A percentile compares a stretch with the other conserved stretches of the same genome.
Evolutionary conservation across 225 moss, liverwort and hornwort species (phyloP).

Genomic region (Anthoceros angustus): DNA sequence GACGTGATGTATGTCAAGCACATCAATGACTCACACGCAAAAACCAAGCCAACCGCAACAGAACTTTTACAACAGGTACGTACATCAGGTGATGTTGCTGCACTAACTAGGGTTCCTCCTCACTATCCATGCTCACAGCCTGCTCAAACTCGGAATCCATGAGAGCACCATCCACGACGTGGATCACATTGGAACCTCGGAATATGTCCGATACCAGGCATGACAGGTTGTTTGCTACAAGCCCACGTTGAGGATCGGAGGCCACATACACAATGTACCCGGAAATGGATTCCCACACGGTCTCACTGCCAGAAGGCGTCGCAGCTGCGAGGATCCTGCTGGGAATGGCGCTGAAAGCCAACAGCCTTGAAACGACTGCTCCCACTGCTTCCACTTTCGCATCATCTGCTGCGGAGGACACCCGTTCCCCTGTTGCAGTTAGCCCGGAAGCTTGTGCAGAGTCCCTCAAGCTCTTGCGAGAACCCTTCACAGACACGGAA

Average conservation of each 20-base stretch:
- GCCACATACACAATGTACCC: conserved; percentile 42
- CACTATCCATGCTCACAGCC: conserved; percentile 25
- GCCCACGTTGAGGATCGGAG: conserved; percentile 29
- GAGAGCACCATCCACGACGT: conserved; percentile 46
- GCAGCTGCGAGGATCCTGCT: conserved; percentile 25
- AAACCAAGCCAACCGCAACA: not conserved
- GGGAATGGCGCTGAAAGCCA: conserved; percentile 58
- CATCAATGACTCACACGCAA: too few species aligned
- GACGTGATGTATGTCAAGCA: too few species aligned
- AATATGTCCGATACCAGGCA: conserved; percentile 29
- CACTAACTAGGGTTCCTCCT: not conserved
- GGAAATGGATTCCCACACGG: conserved; percentile 40
- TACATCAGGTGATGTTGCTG: not conserved
- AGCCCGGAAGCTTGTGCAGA: not conserved
- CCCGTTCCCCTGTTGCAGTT: not conserved
- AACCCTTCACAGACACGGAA: not conserved
- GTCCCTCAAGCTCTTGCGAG: not conserved
- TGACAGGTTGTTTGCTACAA: conserved; percentile 51
- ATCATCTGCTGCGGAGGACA: not conserved
- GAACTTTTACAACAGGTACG: not conserved
- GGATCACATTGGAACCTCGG: conserved; percentile 31
- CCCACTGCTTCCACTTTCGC: conserved; percentile 6
- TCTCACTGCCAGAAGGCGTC: conserved; percentile 26
- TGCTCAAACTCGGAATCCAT: conserved; percentile 50
- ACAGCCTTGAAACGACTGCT: conserved; percentile 44